Conservation (phyloP, 2,329 filamentous ascomycete species). For the Paraconiothyrium brasiliense region DNA sequence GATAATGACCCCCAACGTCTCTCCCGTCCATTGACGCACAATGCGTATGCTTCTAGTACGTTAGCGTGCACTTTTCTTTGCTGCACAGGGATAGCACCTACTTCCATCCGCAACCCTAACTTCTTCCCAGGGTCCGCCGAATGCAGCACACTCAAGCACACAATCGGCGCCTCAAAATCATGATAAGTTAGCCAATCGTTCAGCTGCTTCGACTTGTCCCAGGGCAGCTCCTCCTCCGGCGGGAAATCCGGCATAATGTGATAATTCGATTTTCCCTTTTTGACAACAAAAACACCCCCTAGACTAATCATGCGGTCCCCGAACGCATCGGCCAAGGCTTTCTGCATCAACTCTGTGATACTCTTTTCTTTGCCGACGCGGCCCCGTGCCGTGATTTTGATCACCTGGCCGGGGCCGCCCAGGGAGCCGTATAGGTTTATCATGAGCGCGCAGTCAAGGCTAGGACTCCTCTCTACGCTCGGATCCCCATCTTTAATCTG, state of each 20-base stretch:
- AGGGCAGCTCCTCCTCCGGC: constrained; percentile 19
- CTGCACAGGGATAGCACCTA: background rate
- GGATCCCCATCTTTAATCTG: constrained; percentile 19
- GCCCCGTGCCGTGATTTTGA: constrained; percentile 24
- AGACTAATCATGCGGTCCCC: constrained; percentile 23
- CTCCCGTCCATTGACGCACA: constrained; percentile 49
- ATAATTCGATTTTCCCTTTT: constrained; percentile 22
- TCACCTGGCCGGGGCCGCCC: constrained; percentile 21
- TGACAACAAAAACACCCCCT: constrained; percentile 26
- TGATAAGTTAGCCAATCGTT: constrained; percentile 27
- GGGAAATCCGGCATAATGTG: constrained; percentile 32
- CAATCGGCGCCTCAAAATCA: constrained; percentile 24
- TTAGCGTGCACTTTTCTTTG: background rate
- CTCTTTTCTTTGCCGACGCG: constrained; percentile 21
- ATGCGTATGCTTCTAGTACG: constrained; percentile 54
- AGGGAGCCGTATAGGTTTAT: constrained; percentile 27
- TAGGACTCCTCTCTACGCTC: constrained; percentile 19
- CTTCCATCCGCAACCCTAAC: constrained; percentile 55
- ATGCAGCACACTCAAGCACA: constrained; percentile 29
- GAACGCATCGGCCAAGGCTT: constrained; percentile 19
- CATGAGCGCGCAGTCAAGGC: constrained; percentile 28
- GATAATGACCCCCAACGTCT: constrained; percentile 57
- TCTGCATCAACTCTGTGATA: constrained; percentile 27
- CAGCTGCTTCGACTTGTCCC: constrained; percentile 11
- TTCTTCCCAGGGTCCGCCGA: constrained; percentile 50